A percentile compares a stretch with the other conserved stretches of the same genome.
Conservation (phyloP, 2,329 filamentous ascomycete genomes). For the Botryotinia convoluta region DNA sequence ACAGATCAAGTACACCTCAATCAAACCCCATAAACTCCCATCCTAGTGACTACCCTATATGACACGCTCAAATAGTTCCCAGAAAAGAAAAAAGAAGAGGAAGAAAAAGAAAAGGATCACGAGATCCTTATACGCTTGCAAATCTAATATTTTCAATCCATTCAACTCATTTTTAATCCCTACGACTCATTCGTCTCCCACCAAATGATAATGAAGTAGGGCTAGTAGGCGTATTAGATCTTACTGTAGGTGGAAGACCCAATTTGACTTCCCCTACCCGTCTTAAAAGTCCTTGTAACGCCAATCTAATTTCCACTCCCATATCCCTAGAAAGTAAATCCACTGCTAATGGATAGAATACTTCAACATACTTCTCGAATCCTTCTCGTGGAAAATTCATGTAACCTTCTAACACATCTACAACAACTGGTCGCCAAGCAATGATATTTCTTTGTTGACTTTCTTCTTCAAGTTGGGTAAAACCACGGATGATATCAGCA, state of each 20-base stretch:
- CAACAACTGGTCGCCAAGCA: slow-evolving; percentile 95
- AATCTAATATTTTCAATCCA: slow-evolving; percentile 11
- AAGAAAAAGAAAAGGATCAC: not conserved
- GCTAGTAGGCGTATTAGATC: slow-evolving; percentile 26
- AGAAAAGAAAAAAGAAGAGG: not conserved
- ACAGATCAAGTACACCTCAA: slow-evolving; percentile 10
- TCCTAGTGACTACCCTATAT: slow-evolving; percentile 10
- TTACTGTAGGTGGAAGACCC: slow-evolving; percentile 39
- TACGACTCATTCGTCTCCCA: slow-evolving; percentile 25
- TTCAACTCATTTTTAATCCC: slow-evolving; percentile 20
- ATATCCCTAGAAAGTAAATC: slow-evolving; percentile 82
- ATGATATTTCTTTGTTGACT: slow-evolving; percentile 96
- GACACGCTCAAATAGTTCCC: slow-evolving; percentile 17
- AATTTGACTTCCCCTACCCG: slow-evolving; percentile 77
- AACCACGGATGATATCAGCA: slow-evolving; percentile 86
- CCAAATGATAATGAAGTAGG: slow-evolving; percentile 28
- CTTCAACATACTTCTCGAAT: slow-evolving; percentile 74
- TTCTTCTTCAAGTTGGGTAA: slow-evolving; percentile 85
- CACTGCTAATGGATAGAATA: slow-evolving; percentile 83
- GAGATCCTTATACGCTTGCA: not conserved
- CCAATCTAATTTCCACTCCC: slow-evolving; percentile 71
- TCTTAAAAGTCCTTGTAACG: slow-evolving; percentile 73
- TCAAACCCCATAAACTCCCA: slow-evolving; percentile 12
- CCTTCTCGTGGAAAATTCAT: slow-evolving; percentile 75
- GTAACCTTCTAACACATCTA: slow-evolving; percentile 94